phyloP scores from a whole-genome alignment of 2,329 filamentous ascomycete genomes.

The Penicillium sp. region DNA sequence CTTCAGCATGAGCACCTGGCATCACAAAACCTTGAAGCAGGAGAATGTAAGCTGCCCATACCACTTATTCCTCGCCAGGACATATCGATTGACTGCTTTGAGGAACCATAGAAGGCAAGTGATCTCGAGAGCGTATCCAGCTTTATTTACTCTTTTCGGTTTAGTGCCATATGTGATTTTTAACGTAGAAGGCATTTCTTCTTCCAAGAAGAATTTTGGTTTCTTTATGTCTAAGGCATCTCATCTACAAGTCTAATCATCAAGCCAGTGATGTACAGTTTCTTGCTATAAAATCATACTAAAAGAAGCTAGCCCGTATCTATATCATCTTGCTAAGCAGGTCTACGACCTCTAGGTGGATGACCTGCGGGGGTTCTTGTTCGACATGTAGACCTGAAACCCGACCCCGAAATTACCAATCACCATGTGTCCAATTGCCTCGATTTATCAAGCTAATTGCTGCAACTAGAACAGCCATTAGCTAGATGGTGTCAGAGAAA shows the following conservation, averaged over 20 bases:
- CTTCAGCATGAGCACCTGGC: too few species aligned
- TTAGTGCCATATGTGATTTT: background rate
- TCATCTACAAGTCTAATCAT: too few species aligned
- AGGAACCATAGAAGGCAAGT: background rate
- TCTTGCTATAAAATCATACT: background rate
- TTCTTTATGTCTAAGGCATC: too few species aligned
- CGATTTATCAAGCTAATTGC: too few species aligned
- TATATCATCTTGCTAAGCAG: background rate
- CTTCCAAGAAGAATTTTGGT: too few species aligned
- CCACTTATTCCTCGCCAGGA: background rate
- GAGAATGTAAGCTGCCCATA: background rate
- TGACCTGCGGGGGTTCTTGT: background rate
- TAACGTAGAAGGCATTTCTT: background rate
- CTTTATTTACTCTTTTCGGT: background rate
- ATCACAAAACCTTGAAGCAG: background rate
- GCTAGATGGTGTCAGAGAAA: too few species aligned
- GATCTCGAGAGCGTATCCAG: background rate
- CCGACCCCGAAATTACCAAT: too few species aligned
- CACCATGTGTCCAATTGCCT: too few species aligned
- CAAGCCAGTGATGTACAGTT: too few species aligned
- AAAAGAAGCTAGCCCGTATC: too few species aligned
- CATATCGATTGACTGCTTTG: too few species aligned
- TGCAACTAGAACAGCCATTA: too few species aligned
- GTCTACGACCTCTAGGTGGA: background rate
- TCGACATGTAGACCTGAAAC: background rate